Evolutionary conservation across 2,329 filamentous ascomycete species (phyloP), one percentile per base, ranked within the genome.

Genomic region (Verticillium nubilum): DNA sequence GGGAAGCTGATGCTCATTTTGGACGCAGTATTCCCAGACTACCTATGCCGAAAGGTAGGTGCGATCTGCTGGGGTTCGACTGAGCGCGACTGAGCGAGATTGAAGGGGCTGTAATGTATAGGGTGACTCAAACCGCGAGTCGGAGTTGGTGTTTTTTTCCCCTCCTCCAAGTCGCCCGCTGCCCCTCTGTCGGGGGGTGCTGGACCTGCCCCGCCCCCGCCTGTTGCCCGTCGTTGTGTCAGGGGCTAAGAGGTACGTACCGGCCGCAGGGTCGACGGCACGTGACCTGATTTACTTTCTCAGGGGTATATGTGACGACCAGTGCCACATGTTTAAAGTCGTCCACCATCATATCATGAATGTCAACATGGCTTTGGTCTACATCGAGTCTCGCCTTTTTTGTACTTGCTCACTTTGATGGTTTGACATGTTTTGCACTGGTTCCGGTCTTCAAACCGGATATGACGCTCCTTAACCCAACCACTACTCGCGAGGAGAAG

Each of bases 1-100:
- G 94, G 90, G 74, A 98, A 98, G 77, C 94, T 86, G 79, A 98
- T 94, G 71, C 89, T 91, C 89, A 93, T 92, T 63, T 73, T 53
- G 37, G 37, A 42, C 37, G 37, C 25, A 25, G 33, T 26, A 19
- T 7, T 28, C 28, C 42, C 42, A 47, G 42, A 47, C 42, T 47
- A 47, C 42, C 42, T 47, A 47, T 23, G 19, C 42, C 42, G 42
- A 23, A 47, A 23, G 42, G 42, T 47, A 47, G 42, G 42, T n/a
- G 42, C 42, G 42, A 47, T 47, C 42, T 47, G n/a, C 19, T 23
- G 42, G 35, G 42, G 23, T 47, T n/a, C n/a, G n/a, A n/a, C n/a
- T n/a, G n/a, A n/a, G n/a, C n/a, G n/a, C 42, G 13, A 47, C 19
- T 47, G 42, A 12, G 19, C 42, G 42, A 12, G 23, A 47, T 23